Percentiles rank a stretch among this genome's conserved stretches.
Evolutionary conservation across 257 asterid species (phyloP).

Genomic region (Mentha longifolia): DNA sequence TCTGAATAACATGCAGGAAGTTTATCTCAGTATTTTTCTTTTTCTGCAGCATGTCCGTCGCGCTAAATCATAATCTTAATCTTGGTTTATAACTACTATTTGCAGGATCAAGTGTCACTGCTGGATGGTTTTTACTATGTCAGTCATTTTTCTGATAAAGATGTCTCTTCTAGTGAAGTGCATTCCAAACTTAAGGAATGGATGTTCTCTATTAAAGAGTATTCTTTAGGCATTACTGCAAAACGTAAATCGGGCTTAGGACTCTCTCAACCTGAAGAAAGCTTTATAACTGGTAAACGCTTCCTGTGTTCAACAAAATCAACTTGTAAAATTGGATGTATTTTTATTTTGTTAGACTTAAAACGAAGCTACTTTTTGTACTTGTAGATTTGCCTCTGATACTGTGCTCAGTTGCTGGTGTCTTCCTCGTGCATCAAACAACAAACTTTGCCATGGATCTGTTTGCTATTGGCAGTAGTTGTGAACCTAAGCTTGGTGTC

Average conservation of each 20-base stretch:
- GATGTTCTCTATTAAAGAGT: constrained; percentile 57
- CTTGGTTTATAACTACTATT: constrained; percentile 30
- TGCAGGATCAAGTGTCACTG: constrained; percentile 68
- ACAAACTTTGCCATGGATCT: constrained; percentile 62
- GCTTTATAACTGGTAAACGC: constrained; percentile 53
- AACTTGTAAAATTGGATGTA: neutral
- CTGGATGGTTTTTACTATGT: constrained; percentile 50
- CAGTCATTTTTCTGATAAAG: constrained; percentile 37
- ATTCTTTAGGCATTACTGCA: constrained; percentile 46
- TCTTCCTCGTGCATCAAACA: constrained; percentile 68
- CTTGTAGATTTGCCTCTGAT: constrained; percentile 72
- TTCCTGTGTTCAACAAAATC: constrained; percentile 7
- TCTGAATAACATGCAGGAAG: constrained; percentile 25
- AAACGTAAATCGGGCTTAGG: constrained; percentile 48
- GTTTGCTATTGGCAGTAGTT: constrained; percentile 57
- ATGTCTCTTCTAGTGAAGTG: constrained; percentile 39
- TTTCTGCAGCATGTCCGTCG: constrained; percentile 27
- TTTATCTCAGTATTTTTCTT: neutral
- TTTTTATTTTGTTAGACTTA: constrained; percentile 2
- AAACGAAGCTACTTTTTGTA: constrained; percentile 27
- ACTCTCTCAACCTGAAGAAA: constrained; percentile 51
- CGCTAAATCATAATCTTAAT: constrained; percentile 22
- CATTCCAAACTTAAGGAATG: constrained; percentile 47
- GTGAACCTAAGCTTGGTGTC: constrained; percentile 77
- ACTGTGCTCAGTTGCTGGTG: constrained; percentile 73